Evolutionary conservation across 108 stramenopile species (phyloP).

Genomic region (Pseudonitzschia delicatissima): DNA sequence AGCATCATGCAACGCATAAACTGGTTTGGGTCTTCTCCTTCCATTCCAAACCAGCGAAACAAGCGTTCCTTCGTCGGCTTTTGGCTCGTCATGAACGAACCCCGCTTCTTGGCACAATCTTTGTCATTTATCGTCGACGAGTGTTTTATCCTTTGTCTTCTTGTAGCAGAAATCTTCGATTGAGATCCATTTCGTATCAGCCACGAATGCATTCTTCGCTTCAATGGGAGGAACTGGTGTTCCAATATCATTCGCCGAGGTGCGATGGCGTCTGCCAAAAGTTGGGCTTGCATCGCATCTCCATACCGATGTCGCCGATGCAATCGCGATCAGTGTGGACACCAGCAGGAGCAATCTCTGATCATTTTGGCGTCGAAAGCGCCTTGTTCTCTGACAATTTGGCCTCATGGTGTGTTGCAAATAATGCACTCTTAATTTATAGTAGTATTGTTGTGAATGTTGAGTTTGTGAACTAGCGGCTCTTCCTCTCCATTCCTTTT

Average conservation of each 20-base stretch:
- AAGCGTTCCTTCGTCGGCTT: constrained; percentile 17
- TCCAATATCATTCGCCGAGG: neutral
- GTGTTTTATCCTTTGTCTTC: neutral
- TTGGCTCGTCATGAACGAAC: constrained; percentile 23
- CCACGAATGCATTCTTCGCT: constrained; percentile 25
- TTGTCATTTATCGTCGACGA: neutral
- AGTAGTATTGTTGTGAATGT: no score
- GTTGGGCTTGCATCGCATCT: neutral
- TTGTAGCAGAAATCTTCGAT: constrained; percentile 2
- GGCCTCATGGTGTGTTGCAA: no score
- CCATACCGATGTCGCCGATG: neutral
- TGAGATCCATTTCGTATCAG: constrained; percentile 18
- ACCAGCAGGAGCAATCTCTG: no score
- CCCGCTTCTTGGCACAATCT: neutral
- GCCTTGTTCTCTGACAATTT: no score
- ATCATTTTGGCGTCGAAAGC: no score
- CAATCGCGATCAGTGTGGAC: neutral
- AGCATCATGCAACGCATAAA: constrained; percentile 19
- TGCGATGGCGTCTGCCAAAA: neutral
- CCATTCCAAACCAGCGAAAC: constrained; percentile 21
- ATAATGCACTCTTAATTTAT: no score
- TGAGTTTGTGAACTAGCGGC: no score
- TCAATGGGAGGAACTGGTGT: constrained; percentile 2
- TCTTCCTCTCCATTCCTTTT: no score
- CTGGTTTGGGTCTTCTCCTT: constrained; percentile 18